phyloP scores from a whole-genome alignment of 2,329 filamentous ascomycete species.

The Fusarium sp. region DNA sequence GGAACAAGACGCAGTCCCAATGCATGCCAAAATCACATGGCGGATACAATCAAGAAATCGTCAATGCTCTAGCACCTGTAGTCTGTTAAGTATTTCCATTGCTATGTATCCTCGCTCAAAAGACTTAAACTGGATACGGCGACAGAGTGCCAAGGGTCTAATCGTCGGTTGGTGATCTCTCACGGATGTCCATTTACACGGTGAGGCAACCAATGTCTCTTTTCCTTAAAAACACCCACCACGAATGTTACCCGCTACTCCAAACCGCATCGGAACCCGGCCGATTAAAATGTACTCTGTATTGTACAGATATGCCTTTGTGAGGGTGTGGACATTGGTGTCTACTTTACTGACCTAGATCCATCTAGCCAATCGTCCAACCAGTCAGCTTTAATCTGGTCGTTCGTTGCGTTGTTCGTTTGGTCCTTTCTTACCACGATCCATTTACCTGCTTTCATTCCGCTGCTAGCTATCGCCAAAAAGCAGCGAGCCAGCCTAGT shows the following conservation, averaged over 20 bases:
- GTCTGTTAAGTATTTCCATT: slow-evolving; percentile 11
- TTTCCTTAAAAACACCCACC: slow-evolving; percentile 25
- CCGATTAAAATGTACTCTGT: slow-evolving; percentile 39
- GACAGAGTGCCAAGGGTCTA: slow-evolving; percentile 29
- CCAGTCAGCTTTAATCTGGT: slow-evolving; percentile 45
- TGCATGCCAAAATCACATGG: slow-evolving; percentile 38
- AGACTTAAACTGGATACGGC: slow-evolving; percentile 19
- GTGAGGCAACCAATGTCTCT: slow-evolving; percentile 34
- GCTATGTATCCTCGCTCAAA: slow-evolving; percentile 16
- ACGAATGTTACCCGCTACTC: slow-evolving; percentile 41
- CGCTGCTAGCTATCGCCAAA: slow-evolving; percentile 38
- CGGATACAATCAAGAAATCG: slow-evolving; percentile 36
- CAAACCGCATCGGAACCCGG: slow-evolving; percentile 46
- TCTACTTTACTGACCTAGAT: slow-evolving; percentile 41
- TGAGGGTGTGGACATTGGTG: slow-evolving; percentile 47
- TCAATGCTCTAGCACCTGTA: slow-evolving; percentile 27
- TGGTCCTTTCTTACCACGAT: slow-evolving; percentile 41
- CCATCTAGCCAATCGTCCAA: slow-evolving; percentile 40
- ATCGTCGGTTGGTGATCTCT: slow-evolving; percentile 27
- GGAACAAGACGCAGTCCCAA: slow-evolving; percentile 36
- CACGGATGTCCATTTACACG: slow-evolving; percentile 39
- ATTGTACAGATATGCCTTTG: slow-evolving; percentile 37
- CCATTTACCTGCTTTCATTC: slow-evolving; percentile 38
- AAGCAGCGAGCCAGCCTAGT: slow-evolving; percentile 44
- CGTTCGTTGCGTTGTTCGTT: slow-evolving; percentile 39